Percentiles rank a stretch among this genome's conserved stretches.
Conservation (phyloP, 768 basidiomycete species). For the Dictyophora rubrovolvata region DNA sequence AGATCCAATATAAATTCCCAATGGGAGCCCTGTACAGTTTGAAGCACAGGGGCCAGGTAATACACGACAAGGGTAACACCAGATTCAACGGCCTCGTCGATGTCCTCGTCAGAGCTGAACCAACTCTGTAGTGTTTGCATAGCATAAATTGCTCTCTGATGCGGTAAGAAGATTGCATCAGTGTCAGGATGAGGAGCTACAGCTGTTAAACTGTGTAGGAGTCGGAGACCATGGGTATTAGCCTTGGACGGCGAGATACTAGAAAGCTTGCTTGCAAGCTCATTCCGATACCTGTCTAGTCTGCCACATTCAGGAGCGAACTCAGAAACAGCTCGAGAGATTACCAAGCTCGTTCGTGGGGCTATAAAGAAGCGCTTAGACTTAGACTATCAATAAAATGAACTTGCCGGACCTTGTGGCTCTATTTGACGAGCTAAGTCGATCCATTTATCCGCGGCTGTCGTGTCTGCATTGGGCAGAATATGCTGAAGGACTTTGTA, state of each 20-base stretch:
- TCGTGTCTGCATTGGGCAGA: constrained; percentile 45
- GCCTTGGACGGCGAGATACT: constrained; percentile 54
- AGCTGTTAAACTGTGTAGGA: constrained; percentile 59
- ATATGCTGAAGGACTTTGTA: constrained; percentile 48
- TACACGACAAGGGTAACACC: constrained; percentile 65
- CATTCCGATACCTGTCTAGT: constrained; percentile 77
- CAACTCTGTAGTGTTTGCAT: constrained; percentile 80
- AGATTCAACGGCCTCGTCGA: constrained; percentile 71
- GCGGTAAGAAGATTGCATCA: constrained; percentile 74
- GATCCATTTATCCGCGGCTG: constrained; percentile 74
- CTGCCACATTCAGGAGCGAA: constrained; percentile 59
- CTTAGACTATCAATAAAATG: neutral
- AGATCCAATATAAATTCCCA: constrained; percentile 93
- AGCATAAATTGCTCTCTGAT: constrained; percentile 77
- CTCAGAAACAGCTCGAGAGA: constrained; percentile 50
- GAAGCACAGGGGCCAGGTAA: constrained; percentile 76
- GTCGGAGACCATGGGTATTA: constrained; percentile 57
- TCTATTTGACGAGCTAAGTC: constrained; percentile 54
- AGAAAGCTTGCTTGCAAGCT: constrained; percentile 72
- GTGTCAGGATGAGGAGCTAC: constrained; percentile 71
- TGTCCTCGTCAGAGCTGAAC: constrained; percentile 53
- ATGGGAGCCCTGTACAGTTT: constrained; percentile 76
- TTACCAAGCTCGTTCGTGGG: constrained; percentile 55
- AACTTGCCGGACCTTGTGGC: constrained; percentile 38
- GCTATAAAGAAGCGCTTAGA: constrained; percentile 31